Conservation (phyloP, 495 filamentous ascomycete genomes). For the Bryoglossum gracile region DNA sequence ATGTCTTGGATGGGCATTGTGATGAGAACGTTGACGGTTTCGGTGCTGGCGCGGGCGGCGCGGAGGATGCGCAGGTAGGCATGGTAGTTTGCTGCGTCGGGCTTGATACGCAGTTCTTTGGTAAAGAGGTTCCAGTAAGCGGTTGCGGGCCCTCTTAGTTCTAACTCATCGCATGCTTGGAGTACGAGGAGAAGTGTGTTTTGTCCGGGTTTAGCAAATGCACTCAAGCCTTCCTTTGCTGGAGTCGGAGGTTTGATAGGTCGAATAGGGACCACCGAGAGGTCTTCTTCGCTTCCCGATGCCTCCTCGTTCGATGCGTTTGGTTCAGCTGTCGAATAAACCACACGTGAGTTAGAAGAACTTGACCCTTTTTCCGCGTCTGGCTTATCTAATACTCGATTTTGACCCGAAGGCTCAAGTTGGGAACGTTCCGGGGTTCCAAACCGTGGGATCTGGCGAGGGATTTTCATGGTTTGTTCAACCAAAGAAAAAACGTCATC, state of each 20-base stretch:
- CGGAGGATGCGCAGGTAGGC: slow-evolving; percentile 62
- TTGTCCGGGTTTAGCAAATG: slow-evolving; percentile 50
- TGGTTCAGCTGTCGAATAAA: not conserved
- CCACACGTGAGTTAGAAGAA: not conserved
- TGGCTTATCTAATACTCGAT: slow-evolving; percentile 10
- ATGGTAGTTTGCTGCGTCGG: slow-evolving; percentile 63
- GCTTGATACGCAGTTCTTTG: slow-evolving; percentile 42
- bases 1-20: slow-evolving; percentile 37
- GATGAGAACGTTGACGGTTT: slow-evolving; percentile 46
- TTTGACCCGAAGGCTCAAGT: slow-evolving; percentile 1
- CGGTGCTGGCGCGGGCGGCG: slow-evolving; percentile 48
- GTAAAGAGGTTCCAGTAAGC: slow-evolving; percentile 74
- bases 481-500: slow-evolving; percentile 65
- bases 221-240: not conserved
- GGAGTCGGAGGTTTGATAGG: not conserved
- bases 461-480: slow-evolving; percentile 69
- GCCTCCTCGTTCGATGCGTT: not conserved
- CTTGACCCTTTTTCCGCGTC: not conserved
- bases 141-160: slow-evolving; percentile 40
- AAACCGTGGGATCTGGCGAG: slow-evolving; percentile 36
- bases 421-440: slow-evolving; percentile 11
- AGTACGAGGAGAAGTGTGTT: slow-evolving; percentile 65
- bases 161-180: slow-evolving; percentile 48
- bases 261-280: not conserved
- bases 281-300: not conserved